Conservation (phyloP, 805 yeast species). For the Yarrowia bubula region DNA sequence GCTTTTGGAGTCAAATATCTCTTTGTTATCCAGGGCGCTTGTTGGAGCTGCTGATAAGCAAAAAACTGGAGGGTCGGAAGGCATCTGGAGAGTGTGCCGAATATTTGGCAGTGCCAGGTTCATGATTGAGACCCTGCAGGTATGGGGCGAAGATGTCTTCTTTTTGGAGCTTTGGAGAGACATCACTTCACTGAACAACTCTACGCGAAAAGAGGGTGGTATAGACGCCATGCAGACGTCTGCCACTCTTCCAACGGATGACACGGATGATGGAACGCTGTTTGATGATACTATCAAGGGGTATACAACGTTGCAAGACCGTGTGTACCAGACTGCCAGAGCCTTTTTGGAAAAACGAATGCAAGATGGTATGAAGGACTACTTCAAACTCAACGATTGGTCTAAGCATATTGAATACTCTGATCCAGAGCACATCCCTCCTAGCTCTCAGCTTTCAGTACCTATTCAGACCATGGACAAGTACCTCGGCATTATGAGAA, state of each 20-base stretch:
- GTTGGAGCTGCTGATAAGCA: slow-evolving; percentile 37
- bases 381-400: slow-evolving; percentile 41
- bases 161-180: slow-evolving; percentile 46
- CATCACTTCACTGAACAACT: slow-evolving; percentile 28
- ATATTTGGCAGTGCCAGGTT: slow-evolving; percentile 43
- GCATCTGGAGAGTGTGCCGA: slow-evolving; percentile 46
- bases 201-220: not conserved
- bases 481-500: slow-evolving; percentile 38
- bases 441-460: slow-evolving; percentile 34
- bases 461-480: slow-evolving; percentile 36
- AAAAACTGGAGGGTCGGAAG: slow-evolving; percentile 37
- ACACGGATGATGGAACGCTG: slow-evolving; percentile 42
- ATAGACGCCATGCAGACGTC: not conserved
- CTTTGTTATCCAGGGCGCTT: slow-evolving; percentile 41
- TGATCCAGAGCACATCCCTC: slow-evolving; percentile 22
- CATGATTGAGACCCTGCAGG: slow-evolving; percentile 42
- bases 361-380: slow-evolving; percentile 41
- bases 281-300: slow-evolving; percentile 47
- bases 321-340: slow-evolving; percentile 38
- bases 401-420: slow-evolving; percentile 16
- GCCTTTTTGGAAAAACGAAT: slow-evolving; percentile 42
- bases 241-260: slow-evolving; percentile 24
- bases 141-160: slow-evolving; percentile 46
- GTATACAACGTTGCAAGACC: slow-evolving; percentile 40
- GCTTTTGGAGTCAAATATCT: slow-evolving; percentile 45